Evolutionary conservation across 768 basidiomycete species (phyloP).

Genomic region (Mycena metata): DNA sequence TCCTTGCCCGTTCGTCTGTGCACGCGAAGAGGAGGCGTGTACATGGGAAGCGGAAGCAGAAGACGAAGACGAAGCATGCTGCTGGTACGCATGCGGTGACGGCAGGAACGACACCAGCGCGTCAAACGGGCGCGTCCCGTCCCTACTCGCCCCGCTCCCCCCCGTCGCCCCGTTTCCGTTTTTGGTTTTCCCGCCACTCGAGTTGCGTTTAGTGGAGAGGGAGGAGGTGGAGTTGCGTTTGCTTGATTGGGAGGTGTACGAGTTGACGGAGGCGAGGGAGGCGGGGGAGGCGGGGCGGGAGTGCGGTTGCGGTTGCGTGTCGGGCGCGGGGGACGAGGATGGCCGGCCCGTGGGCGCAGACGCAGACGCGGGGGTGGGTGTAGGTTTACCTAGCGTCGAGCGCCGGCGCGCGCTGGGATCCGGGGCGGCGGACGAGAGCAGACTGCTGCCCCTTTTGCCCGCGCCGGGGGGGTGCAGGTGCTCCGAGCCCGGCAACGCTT

Average conservation of each 20-base stretch:
- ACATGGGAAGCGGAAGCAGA: no score
- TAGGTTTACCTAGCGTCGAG: not conserved
- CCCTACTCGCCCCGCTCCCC: no score
- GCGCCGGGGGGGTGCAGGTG: constrained; percentile 10
- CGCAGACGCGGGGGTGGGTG: not conserved
- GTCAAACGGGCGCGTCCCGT: constrained; percentile 49
- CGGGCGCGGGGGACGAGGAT: not conserved
- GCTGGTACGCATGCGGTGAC: no score
- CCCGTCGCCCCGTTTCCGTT: not conserved
- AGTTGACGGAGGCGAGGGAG: no score
- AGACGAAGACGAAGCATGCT: no score
- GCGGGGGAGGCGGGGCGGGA: no score
- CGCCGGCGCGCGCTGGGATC: not conserved
- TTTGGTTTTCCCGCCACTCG: constrained; percentile 4
- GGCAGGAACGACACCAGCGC: constrained; percentile 62
- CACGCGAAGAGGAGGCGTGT: no score
- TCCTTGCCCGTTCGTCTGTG: no score
- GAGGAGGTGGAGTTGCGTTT: no score
- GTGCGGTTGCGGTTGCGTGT: no score
- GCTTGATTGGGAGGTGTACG: no score
- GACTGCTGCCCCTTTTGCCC: not conserved
- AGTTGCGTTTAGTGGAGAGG: not conserved
- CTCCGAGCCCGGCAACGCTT: not conserved
- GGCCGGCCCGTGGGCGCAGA: no score
- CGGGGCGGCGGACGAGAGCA: not conserved